These are phyloP conservation scores for Fusarium sp. DNA, from an alignment of 2,329 filamentous ascomycete genomes.

Conservation along the genomic window DNA sequence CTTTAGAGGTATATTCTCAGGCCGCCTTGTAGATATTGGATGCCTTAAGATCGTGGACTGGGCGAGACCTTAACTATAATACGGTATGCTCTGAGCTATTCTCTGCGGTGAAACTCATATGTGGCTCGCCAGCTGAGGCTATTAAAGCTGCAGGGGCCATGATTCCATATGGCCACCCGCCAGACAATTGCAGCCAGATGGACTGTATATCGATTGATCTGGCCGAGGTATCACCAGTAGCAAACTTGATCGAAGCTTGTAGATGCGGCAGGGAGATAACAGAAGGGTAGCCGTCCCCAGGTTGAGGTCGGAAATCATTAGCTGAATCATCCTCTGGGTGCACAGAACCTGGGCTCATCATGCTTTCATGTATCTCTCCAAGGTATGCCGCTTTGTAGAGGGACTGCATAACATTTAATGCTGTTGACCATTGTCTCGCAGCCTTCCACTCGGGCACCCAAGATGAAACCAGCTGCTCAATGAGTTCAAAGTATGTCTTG, in stretches of 20 bases:
- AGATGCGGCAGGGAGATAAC: not conserved
- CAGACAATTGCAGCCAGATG: not conserved
- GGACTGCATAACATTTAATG: constrained; percentile 36
- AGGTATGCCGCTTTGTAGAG: constrained; percentile 32
- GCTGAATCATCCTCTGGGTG: constrained; percentile 1
- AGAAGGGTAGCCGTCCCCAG: not conserved
- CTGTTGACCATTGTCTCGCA: constrained; percentile 22
- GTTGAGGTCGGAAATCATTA: constrained; percentile 5
- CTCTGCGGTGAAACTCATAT: not conserved
- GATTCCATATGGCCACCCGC: not conserved
- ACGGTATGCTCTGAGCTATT: not conserved
- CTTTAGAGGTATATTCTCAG: no score
- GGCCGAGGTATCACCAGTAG: not conserved
- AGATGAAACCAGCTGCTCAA: not conserved
- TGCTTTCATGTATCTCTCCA: constrained; percentile 6
- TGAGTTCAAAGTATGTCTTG: not conserved
- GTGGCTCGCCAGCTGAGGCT: not conserved
- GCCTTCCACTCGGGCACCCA: not conserved
- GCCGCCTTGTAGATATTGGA: no score
- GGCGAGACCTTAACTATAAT: not conserved
- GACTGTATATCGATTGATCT: not conserved
- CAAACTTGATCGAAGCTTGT: not conserved
- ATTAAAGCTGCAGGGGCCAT: not conserved
- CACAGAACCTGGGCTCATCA: not conserved
- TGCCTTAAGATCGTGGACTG: not conserved